Base-by-base conservation (phyloP, 495 filamentous ascomycete genomes). In the Beverwykella pulmonaria region DNA sequence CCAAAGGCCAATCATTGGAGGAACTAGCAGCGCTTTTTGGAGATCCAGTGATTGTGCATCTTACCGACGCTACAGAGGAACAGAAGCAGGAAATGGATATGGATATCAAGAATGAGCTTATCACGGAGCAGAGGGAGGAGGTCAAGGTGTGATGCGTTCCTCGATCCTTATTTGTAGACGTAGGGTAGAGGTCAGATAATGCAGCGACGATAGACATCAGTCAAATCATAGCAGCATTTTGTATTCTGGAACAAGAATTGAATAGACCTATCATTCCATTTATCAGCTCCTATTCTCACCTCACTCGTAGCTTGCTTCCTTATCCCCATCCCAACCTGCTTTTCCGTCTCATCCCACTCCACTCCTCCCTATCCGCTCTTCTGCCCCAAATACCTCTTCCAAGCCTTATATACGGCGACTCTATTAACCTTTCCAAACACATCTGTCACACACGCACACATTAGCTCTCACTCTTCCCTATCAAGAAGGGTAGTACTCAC, bases 1-100 rank as follows among this genome's bases (percentile, higher is more conserved):
- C 71, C 0, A 70, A 70, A 23, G 63, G 70, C 30, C 64, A 68
- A 49, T 57, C 53, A 20, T 48, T 73, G 26, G 68, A 73, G 46
- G 71, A 73, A 32, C 60, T 73, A 20, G 69, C 68, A 1, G 69
- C 56, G 36, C 59, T 71, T 5, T 73, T 73, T 29, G 71, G 71
- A 25, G 71, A 73, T 41, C 65, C 68, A 0, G 71, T 73, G 6
- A 55, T 73, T 32, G 65, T 69, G 44, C 61, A 69, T 52, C 41
- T 69, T 3, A 69, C 60, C 29, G 61, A 65, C 63, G 67, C 67
- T 1, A 65, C 53, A 0, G 67, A 69, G 14, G 67, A 69, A 54
- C 32, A 69, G 34, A 64, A 60, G 34, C 32, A 55, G 48, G 26
- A 65, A 26, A 64, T 69, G 60, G 67, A 69, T 41, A 17, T 59